Base-by-base conservation (phyloP, 2,329 filamentous ascomycete genomes). In the Tricladium varicosporioides region DNA sequence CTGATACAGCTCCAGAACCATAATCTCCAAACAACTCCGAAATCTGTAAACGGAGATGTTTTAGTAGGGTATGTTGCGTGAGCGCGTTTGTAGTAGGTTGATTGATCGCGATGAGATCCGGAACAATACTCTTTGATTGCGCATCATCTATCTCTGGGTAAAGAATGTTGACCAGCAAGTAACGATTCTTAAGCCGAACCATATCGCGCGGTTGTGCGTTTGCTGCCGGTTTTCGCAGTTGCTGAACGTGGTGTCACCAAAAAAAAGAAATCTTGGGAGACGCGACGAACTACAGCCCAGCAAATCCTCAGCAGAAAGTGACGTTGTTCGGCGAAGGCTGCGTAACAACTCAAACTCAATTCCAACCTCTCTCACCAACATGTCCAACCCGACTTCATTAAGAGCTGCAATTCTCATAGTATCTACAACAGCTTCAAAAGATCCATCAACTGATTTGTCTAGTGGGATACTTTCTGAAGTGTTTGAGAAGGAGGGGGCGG, bases 151-250 rank as follows among this genome's bases (percentile, higher is more conserved):
- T 66, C 67, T 85, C 80, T 0, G 92, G 91, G 68, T 97, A 97
- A 48, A 97, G 80, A 63, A 97, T 92, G 71, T 96, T 91, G 60
- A 97, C 84, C n/a, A 97, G 85, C 15, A 99, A 83, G 73, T 99
- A 99, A 67, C 94, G 87, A 74, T 96, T 89, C 75, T 99, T 99
- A 65, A 97, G 84, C 70, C 94, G 91, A 59, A 99, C 94, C 94
- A 99, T 97, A 45, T 75, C 50, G 46, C 14, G 10, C 43, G 42
- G 18, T 31, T 16, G 16, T 53, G 48, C 33, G 40, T n/a, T 53
- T 42, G 16, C 42, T 16, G 27, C 36, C 14, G 5, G 18, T 15
- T 46, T 27, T 14, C 19, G 27, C 15, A 14, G 32, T 48, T n/a
- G 9, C 33, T 7, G 40, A 79, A 71, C 88, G 88, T 40, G 27